Conservation (phyloP, 2,329 filamentous ascomycete genomes). For the Fusarium sp. region DNA sequence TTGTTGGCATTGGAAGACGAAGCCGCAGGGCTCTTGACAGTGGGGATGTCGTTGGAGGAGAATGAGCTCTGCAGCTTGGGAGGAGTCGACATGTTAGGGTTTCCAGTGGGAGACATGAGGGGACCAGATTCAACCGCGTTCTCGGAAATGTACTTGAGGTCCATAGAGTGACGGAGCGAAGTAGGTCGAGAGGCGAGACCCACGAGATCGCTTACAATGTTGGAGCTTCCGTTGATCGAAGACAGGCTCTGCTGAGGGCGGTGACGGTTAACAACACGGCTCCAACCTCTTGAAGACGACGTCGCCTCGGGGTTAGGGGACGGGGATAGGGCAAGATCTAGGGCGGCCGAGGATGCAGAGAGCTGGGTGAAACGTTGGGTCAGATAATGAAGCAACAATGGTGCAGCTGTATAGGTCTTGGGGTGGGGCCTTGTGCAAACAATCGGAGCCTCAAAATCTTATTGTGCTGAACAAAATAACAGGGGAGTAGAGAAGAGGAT, state of each 20-base stretch:
- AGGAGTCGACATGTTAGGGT: constrained; percentile 71
- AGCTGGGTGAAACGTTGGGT: constrained; percentile 68
- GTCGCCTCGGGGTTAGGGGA: constrained; percentile 72
- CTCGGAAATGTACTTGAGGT: constrained; percentile 67
- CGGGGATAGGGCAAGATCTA: constrained; percentile 83
- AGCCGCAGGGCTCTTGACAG: constrained; percentile 78
- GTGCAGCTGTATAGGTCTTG: constrained; percentile 25
- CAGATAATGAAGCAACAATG: constrained; percentile 51
- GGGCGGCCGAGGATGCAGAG: constrained; percentile 83
- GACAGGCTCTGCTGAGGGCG: constrained; percentile 75
- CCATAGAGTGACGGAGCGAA: constrained; percentile 72
- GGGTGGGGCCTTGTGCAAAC: constrained; percentile 12
- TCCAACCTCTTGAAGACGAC: constrained; percentile 68
- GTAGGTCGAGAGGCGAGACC: constrained; percentile 64
- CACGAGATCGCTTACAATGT: constrained; percentile 62
- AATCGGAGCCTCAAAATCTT: constrained; percentile 27
- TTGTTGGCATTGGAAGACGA: constrained; percentile 67
- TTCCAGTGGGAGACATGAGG: constrained; percentile 64
- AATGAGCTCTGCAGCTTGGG: constrained; percentile 89
- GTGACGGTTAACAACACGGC: constrained; percentile 74
- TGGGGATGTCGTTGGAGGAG: constrained; percentile 90
- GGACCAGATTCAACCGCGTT: constrained; percentile 57
- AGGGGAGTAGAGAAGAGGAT: constrained; percentile 2
- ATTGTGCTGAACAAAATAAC: constrained; percentile 5
- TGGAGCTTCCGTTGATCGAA: constrained; percentile 60